Base-by-base conservation (phyloP, 257 asterid genomes). In the Lycium barbarum region DNA sequence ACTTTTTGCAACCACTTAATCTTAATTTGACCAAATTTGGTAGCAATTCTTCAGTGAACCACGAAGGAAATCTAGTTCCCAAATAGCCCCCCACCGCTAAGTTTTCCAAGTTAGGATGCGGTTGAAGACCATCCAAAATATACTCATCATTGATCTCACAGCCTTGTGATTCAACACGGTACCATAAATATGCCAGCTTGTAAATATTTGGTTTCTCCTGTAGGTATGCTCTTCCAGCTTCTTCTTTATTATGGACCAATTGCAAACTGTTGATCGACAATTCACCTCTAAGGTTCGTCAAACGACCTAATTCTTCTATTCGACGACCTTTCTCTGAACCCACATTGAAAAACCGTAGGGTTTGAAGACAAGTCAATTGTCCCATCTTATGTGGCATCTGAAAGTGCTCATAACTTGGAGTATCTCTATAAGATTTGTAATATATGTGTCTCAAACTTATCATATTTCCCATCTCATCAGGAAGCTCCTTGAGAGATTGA, bases 361-460 rank as follows among this genome's bases (percentile, higher is more conserved):
- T 88, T 17, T 72, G 90, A 83, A 88, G 88, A 76, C 74, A 85
- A 22, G 84, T 85, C 58, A 90, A 82, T 18, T 9, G 45, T 4
- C 92, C 89, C 66, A 90, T 88, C 14, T 59, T 51, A 4, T 45
- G 76, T 38, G 87, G 89, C 81, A 33, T 51, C 17, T 70, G 78
- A 36, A 1, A 38, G 54, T 49, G 1, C 54, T 49, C 11, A 49
- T 49, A 0, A 8, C 12, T 7, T n/a, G n/a, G n/a, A n/a, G n/a
- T n/a, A n/a, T n/a, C n/a, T n/a, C n/a, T n/a, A n/a, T n/a, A n/a
- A n/a, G n/a, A n/a, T n/a, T n/a, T n/a, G n/a, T n/a, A 61, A 63
- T 84, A 45, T n/a, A 89, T 79, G 68, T 89, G 90, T 43, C 90
- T 79, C 82, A 89, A 66, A 66, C 79, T 86, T 22, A 87, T n/a